Evolutionary conservation across 2,329 filamentous ascomycete species (phyloP).

Genomic region (Fusarium lyarnte): DNA sequence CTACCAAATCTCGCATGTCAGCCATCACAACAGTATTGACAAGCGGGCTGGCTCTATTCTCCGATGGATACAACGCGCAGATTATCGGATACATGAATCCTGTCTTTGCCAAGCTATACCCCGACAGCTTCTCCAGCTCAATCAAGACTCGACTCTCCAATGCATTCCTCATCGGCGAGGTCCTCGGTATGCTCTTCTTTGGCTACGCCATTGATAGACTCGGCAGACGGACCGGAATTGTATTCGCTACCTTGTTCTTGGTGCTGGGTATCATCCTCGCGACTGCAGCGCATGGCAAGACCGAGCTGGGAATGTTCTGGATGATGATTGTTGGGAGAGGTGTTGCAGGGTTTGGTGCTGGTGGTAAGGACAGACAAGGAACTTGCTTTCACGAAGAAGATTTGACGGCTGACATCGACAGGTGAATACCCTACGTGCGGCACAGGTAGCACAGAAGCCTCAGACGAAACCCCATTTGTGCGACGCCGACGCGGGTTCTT

Average conservation of each 20-base stretch:
- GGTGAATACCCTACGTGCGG: not conserved
- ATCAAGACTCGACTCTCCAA: not conserved
- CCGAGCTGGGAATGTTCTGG: not conserved
- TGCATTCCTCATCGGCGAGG: not conserved
- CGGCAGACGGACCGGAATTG: not conserved
- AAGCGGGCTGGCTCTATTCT: not conserved
- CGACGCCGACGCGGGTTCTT: not conserved
- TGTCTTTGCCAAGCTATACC: not conserved
- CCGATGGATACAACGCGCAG: not conserved
- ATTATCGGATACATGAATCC: conserved; percentile 1
- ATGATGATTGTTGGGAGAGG: not conserved
- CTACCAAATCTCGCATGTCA: not conserved
- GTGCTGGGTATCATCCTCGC: not conserved
- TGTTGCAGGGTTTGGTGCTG: not conserved
- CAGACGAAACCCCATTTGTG: not conserved
- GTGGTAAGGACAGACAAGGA: not conserved
- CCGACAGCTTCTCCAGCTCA: not conserved
- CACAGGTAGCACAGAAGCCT: not conserved
- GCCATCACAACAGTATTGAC: not conserved
- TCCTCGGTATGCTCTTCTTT: not conserved
- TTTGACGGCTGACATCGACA: rapidly evolving
- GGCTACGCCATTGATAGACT: not conserved
- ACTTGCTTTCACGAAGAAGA: rapidly evolving
- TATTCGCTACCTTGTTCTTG: not conserved
- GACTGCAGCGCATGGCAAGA: not conserved